These are phyloP conservation scores for Clonostachys byssicola DNA, from an alignment of 2,329 filamentous ascomycete species.

Conservation along the genomic window DNA sequence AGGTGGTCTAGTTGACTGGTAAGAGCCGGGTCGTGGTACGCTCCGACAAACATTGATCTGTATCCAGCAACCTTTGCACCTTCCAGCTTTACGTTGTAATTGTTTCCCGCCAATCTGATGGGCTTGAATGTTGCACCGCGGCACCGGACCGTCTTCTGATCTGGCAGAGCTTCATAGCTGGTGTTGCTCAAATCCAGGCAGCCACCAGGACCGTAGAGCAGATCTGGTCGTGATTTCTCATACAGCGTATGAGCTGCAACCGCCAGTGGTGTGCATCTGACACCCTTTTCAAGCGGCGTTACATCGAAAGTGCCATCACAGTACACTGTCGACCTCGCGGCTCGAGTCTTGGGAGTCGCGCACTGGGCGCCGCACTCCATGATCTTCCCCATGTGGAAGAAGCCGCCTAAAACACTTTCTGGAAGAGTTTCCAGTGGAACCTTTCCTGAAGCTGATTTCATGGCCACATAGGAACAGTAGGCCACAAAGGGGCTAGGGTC, in stretches of 20 bases:
- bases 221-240: constrained; percentile 48
- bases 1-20: constrained; percentile 28
- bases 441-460: background rate
- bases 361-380: constrained; percentile 48
- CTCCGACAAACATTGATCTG: constrained; percentile 36
- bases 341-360: constrained; percentile 37
- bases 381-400: constrained; percentile 47
- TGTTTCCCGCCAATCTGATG: constrained; percentile 3
- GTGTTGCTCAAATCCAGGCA: constrained; percentile 40
- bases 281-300: constrained; percentile 26
- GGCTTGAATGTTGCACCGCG: constrained; percentile 17
- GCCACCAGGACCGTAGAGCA: constrained; percentile 44
- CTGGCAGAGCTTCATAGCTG: constrained; percentile 11
- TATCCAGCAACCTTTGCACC: constrained; percentile 33
- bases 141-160: constrained; percentile 1
- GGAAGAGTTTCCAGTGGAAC: no score
- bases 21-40: constrained; percentile 9
- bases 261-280: constrained; percentile 38
- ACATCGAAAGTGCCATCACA: constrained; percentile 39
- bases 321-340: constrained; percentile 33
- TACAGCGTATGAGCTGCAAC: constrained; percentile 51
- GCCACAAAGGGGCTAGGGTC: constrained; percentile 28
- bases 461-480: constrained; percentile 11
- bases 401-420: constrained; percentile 16
- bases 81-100: constrained; percentile 42